phyloP scores from a whole-genome alignment of 23 red algal genomes.

The Chondrus crispus region DNA sequence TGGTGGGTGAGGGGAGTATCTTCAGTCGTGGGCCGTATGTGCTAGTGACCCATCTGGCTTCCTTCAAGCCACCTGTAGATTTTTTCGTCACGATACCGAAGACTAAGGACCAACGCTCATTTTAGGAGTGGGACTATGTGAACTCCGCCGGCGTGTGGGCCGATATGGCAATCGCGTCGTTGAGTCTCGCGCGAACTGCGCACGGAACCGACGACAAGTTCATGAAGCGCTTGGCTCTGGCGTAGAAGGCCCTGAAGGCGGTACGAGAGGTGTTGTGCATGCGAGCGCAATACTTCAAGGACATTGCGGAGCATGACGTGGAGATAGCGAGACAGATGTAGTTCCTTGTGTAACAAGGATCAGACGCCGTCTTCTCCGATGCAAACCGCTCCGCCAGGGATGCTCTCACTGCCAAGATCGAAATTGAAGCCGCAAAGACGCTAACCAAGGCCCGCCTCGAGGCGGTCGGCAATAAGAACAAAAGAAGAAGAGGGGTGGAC shows the following conservation, averaged over 20 bases:
- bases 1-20: background rate
- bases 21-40: background rate
- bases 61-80: background rate
- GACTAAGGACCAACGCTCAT: conserved; percentile 10
- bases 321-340: background rate
- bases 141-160: conserved; percentile 30
- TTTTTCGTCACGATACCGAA: background rate
- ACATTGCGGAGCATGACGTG: background rate
- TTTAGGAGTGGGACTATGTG: conserved; percentile 24
- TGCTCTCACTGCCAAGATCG: background rate
- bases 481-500: background rate
- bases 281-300: background rate
- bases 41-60: background rate
- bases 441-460: background rate
- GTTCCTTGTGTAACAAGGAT: background rate
- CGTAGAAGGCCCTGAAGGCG: background rate
- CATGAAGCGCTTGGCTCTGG: background rate
- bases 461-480: background rate
- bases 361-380: background rate
- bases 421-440: background rate
- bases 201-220: background rate
- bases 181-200: background rate
- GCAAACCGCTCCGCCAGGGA: background rate
- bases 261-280: background rate
- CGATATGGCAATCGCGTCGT: background rate